Conservation (phyloP, 2,329 filamentous ascomycete species). For the Cucurbitaria berberidis region DNA sequence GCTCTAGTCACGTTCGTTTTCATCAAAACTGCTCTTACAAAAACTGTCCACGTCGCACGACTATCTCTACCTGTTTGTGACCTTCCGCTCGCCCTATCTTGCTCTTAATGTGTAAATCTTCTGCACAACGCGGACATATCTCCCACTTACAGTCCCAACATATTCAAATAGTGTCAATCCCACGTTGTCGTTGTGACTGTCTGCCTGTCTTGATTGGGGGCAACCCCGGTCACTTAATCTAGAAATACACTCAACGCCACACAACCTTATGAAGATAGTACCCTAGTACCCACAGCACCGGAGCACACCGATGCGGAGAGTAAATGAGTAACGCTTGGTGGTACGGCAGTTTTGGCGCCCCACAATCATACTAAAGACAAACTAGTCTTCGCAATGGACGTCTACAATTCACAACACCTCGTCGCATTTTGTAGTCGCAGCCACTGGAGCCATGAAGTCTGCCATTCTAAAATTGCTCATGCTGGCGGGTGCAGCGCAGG, state of each 20-base stretch:
- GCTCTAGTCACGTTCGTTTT: too few species aligned
- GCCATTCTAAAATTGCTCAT: not conserved
- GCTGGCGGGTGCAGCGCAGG: not conserved
- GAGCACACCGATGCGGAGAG: not conserved
- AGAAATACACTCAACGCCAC: conserved; percentile 4
- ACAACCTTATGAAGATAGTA: not conserved
- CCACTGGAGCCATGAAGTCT: not conserved
- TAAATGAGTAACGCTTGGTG: conserved; percentile 2
- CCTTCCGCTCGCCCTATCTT: too few species aligned
- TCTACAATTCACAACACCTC: too few species aligned
- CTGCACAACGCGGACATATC: too few species aligned
- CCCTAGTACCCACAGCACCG: not conserved
- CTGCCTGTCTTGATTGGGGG: not conserved
- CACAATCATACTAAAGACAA: not conserved
- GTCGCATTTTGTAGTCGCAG: not conserved
- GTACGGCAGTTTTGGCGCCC: conserved; percentile 4
- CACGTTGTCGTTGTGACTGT: not conserved
- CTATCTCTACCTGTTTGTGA: too few species aligned
- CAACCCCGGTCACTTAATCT: conserved; percentile 1
- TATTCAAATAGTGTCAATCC: not conserved
- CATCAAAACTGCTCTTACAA: too few species aligned
- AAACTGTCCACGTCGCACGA: too few species aligned
- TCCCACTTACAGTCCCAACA: not conserved
- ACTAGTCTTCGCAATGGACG: not conserved
- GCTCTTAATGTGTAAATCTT: too few species aligned